Base-by-base conservation (phyloP, 1,284 basidiomycete species). In the Vanrija humicola region DNA sequence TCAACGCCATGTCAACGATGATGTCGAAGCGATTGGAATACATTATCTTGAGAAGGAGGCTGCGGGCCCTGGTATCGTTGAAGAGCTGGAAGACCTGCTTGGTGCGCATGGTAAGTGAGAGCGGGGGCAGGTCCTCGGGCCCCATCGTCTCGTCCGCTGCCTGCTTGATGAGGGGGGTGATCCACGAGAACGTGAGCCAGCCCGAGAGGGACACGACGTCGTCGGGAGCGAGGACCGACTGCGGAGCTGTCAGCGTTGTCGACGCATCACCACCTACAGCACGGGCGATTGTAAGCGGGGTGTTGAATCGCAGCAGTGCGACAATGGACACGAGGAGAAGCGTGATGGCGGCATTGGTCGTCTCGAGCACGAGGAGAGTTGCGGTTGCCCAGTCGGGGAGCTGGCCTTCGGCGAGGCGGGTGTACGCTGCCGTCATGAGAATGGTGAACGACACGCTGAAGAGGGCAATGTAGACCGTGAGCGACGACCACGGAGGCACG, bases 131-230 rank as follows among this genome's bases (percentile, higher is more conserved):
- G 64, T 90, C 88, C 0, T 77, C 73, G 56, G 88, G 85, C 55
- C 86, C 80, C 19, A 91, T 77, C 10, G 86, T 87, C 8, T 77
- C 79, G 51, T 79, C 64, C 16, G 82, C 80, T 14, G 88, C 88
- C 74, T 83, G 63, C 6, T 45, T 45, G 65, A 90, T 83, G 46
- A 90, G 78, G 0, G 85, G 83, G 64, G 85, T 82, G 45, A 91
- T 81, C 77, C 89, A 92, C 2, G 82, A 81, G 70, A 90, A 90
- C 1, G 82, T 84, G 50, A 83, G 79, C 86, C 89, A 90, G n/a
- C 83, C 79, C 82, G 84, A 87, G 15, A 91, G 76, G n/a, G 81
- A 84, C 43, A 84, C 86, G 54, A 81, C 78, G 67, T 91, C 89
- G 72, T 92, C 89, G 4, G 38, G 38, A 7, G 34, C 46, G 5